Conservation (phyloP, 805 yeast species). For the Candida anglica region DNA sequence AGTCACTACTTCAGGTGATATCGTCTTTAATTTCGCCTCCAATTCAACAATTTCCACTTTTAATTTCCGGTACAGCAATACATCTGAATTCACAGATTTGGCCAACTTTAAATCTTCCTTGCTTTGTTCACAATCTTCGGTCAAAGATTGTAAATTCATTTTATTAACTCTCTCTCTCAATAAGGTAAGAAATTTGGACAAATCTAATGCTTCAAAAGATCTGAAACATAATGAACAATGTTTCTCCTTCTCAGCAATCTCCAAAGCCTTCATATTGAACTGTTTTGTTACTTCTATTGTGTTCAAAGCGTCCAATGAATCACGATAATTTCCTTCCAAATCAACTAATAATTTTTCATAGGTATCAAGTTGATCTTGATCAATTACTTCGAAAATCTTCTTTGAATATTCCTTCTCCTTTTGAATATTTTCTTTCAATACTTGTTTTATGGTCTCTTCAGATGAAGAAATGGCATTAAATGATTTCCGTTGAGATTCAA, state of each 20-base stretch:
- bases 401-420: slow-evolving; percentile 1
- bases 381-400: slow-evolving; percentile 21
- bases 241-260: slow-evolving; percentile 51
- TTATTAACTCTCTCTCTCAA: slow-evolving; percentile 25
- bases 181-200: slow-evolving; percentile 25
- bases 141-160: slow-evolving; percentile 22
- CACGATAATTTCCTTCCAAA: slow-evolving; percentile 58
- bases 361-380: slow-evolving; percentile 39
- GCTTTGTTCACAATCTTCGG: slow-evolving; percentile 24
- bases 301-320: slow-evolving; percentile 61
- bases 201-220: slow-evolving; percentile 45
- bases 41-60: slow-evolving; percentile 9
- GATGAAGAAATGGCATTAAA: neutral
- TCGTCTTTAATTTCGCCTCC: slow-evolving; percentile 2
- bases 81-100: slow-evolving; percentile 25
- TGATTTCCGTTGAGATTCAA: neutral
- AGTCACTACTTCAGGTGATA: slow-evolving; percentile 1
- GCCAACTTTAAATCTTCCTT: slow-evolving; percentile 27
- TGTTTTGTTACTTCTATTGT: slow-evolving; percentile 64
- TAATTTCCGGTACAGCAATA: slow-evolving; percentile 23
- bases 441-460: slow-evolving; percentile 2
- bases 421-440: slow-evolving; percentile 1
- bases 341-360: slow-evolving; percentile 50
- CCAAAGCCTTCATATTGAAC: slow-evolving; percentile 68
- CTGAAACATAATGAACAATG: slow-evolving; percentile 74